Conservation (phyloP, 352 stramenopile species). For the Phytophthora agathidicida region DNA sequence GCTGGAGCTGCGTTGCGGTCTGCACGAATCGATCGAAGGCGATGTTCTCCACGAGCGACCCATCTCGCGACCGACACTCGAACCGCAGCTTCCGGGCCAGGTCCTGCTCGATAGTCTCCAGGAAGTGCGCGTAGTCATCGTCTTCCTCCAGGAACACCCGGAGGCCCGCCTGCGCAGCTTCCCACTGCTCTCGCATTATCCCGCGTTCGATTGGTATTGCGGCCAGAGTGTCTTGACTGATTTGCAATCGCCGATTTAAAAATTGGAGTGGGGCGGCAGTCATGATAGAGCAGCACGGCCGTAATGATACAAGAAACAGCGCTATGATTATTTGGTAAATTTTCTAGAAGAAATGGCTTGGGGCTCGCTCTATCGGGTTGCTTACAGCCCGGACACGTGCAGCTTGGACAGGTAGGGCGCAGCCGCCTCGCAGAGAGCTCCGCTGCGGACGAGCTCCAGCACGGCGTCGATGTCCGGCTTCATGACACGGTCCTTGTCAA, state of each 20-base stretch:
- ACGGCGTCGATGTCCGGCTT: conserved; percentile 89
- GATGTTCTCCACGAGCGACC: conserved; percentile 15
- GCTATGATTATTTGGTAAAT: too few relatives aligned
- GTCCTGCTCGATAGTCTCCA: conserved; percentile 21
- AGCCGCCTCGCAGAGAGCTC: conserved; percentile 64
- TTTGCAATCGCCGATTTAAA: too few relatives aligned
- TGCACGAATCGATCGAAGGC: conserved; percentile 33
- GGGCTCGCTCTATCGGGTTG: background rate
- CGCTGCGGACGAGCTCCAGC: conserved; percentile 76
- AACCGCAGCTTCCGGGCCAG: conserved; percentile 35
- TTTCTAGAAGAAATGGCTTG: too few relatives aligned
- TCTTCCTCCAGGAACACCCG: conserved; percentile 40
- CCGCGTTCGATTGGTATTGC: too few relatives aligned
- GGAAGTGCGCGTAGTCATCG: conserved; percentile 27
- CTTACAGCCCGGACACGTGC: conserved; percentile 50
- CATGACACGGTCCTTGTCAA: conserved; percentile 89
- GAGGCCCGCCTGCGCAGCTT: conserved; percentile 27
- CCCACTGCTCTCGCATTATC: conserved; percentile 30
- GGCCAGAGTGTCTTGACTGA: too few relatives aligned
- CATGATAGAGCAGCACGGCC: too few relatives aligned
- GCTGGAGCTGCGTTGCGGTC: conserved; percentile 18
- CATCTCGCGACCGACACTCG: background rate
- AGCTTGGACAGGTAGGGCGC: conserved; percentile 63
- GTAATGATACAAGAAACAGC: too few relatives aligned
- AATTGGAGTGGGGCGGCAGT: too few relatives aligned